Percentiles rank a stretch among this genome's conserved stretches.
These are phyloP conservation scores for Glycine latifolia DNA, from an alignment of 306 rosid genomes.

Conservation along the genomic window DNA sequence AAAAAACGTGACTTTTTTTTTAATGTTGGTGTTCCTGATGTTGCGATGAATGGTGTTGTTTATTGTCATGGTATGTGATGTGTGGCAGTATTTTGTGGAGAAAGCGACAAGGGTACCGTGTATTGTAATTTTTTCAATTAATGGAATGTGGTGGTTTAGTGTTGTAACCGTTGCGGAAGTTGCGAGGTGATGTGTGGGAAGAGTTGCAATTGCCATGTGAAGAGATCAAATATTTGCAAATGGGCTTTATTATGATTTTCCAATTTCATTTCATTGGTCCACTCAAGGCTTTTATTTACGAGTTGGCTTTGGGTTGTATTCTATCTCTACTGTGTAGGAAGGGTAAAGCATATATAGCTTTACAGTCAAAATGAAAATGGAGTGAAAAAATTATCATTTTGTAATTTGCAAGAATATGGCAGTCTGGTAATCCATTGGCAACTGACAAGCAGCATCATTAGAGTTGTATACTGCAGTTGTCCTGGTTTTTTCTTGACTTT, in stretches of 20 bases:
- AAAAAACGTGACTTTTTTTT: not conserved
- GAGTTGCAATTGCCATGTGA: not conserved
- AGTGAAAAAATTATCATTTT: not conserved
- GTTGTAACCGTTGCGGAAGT: not conserved
- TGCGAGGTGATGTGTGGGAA: not conserved
- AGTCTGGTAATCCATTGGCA: not conserved
- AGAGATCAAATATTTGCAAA: not conserved
- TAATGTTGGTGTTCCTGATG: not conserved
- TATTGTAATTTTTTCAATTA: constrained; percentile 19
- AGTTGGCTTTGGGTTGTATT: constrained; percentile 13
- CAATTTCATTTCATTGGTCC: not conserved
- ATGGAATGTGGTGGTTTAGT: constrained; percentile 21
- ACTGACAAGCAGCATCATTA: constrained; percentile 24
- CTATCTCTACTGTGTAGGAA: not conserved
- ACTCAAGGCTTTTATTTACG: not conserved
- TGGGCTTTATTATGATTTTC: constrained; percentile 11
- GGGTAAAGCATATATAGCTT: not conserved
- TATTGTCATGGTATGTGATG: constrained; percentile 17
- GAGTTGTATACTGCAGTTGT: constrained; percentile 18
- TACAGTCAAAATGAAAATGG: not conserved
- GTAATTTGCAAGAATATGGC: not conserved
- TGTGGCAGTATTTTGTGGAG: not conserved
- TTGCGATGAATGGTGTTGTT: constrained; percentile 10
- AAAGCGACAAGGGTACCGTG: not conserved
- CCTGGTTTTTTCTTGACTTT: constrained; percentile 18